Evolutionary conservation across 1,139 yeast genomes (phyloP).

Genomic region (Lodderomyces metapsilosis): DNA sequence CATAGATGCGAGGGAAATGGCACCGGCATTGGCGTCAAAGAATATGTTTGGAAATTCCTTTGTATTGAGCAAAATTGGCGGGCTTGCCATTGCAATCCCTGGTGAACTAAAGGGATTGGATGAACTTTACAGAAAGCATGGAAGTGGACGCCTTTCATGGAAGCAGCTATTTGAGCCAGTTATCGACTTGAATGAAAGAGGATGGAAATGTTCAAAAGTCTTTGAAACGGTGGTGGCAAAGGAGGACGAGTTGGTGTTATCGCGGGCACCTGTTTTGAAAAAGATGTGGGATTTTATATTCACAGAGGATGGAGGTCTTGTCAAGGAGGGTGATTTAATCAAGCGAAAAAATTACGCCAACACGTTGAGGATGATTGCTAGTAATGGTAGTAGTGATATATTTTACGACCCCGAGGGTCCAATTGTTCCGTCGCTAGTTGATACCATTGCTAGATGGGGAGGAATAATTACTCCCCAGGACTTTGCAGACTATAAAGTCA

Average conservation of each 20-base stretch:
- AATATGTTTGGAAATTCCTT: constrained; percentile 55
- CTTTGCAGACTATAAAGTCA: constrained; percentile 58
- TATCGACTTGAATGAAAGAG: constrained; percentile 59
- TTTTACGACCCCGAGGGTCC: constrained; percentile 85
- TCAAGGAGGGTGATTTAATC: constrained; percentile 57
- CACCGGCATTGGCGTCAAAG: constrained; percentile 62
- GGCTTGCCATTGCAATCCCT: constrained; percentile 81
- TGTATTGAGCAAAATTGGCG: constrained; percentile 65
- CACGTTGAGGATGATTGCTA: constrained; percentile 67
- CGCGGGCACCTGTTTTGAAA: constrained; percentile 23
- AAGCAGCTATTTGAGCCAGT: constrained; percentile 74
- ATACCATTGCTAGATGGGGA: constrained; percentile 44
- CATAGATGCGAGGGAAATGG: constrained; percentile 86
- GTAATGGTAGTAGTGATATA: constrained; percentile 68
- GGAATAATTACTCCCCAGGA: constrained; percentile 67
- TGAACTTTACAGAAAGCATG: constrained; percentile 55
- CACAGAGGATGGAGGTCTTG: constrained; percentile 22
- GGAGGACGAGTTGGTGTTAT: constrained; percentile 27
- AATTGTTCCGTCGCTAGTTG: constrained; percentile 57
- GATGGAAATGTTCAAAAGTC: constrained; percentile 59
- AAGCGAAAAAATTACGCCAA: constrained; percentile 60
- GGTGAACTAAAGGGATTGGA: constrained; percentile 86
- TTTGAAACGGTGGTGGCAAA: constrained; percentile 34
- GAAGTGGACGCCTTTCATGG: constrained; percentile 76
- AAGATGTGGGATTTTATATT: constrained; percentile 59